Evolutionary conservation across 2,329 filamentous ascomycete genomes (phyloP).

Genomic region (Elsinoe fawcettii): DNA sequence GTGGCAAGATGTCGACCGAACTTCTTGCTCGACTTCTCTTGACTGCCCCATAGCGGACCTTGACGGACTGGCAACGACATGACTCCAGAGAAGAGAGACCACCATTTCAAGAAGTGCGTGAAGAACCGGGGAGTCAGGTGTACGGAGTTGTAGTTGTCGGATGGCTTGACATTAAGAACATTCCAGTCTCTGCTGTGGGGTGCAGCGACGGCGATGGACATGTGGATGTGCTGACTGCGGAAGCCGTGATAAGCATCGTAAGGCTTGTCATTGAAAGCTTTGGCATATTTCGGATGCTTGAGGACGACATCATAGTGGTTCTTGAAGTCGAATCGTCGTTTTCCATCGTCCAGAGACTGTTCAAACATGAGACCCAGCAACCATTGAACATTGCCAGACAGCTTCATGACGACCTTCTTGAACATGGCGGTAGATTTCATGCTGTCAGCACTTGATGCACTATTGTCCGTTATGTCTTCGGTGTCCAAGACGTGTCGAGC

Average conservation of each 20-base stretch:
- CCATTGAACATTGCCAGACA: slow-evolving; percentile 94
- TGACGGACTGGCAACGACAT: slow-evolving; percentile 94
- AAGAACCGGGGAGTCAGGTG: slow-evolving; percentile 94
- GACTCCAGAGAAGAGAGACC: slow-evolving; percentile 89
- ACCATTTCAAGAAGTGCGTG: slow-evolving; percentile 97
- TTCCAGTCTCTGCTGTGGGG: slow-evolving; percentile 83
- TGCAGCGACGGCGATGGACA: slow-evolving; percentile 84
- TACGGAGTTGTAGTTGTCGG: slow-evolving; percentile 90
- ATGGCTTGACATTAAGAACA: slow-evolving; percentile 63
- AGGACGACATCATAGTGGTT: slow-evolving; percentile 88
- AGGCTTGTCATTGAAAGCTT: slow-evolving; percentile 42
- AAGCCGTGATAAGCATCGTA: slow-evolving; percentile 98
- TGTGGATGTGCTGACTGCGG: slow-evolving; percentile 89
- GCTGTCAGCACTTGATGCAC: slow-evolving; percentile 51
- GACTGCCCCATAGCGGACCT: slow-evolving; percentile 79
- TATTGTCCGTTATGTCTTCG: slow-evolving; percentile 37
- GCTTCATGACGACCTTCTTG: slow-evolving; percentile 98
- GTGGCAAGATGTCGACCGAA: slow-evolving; percentile 96
- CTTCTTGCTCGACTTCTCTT: slow-evolving; percentile 97
- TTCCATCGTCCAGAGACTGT: slow-evolving; percentile 62
- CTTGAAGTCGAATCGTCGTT: slow-evolving; percentile 77
- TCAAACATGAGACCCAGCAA: slow-evolving; percentile 88
- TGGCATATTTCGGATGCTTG: slow-evolving; percentile 69
- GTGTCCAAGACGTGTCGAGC: slow-evolving; percentile 57
- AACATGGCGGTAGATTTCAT: slow-evolving; percentile 73